Base-by-base conservation (phyloP, 2,329 filamentous ascomycete species). In the Pseudocercospora musae region DNA sequence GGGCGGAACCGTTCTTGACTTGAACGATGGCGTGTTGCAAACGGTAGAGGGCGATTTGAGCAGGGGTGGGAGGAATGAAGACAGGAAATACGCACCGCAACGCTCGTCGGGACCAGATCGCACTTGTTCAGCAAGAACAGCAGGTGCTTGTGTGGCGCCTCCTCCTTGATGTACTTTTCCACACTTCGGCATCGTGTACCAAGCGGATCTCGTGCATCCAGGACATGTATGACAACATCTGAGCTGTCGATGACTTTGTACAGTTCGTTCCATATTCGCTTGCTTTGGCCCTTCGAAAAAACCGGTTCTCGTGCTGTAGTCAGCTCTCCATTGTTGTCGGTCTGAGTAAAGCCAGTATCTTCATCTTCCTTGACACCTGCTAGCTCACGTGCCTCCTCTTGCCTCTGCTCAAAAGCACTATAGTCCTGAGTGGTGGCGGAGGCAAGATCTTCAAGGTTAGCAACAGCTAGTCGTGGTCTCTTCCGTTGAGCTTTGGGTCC, bases 231-330 rank as follows among this genome's bases (percentile, higher is more conserved):
- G 50, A 99, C 87, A 37, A 99, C 94, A 77, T 99, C 95, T 9
- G 90, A 95, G 2, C 92, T 96, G 78, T 97, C 94, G 65, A 97
- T 95, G 72, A 95, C 92, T 79, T 96, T 96, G 71, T 77, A 89
- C 48, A 98, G 80, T 76, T 99, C 94, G 78, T 98, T 98, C 93
- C 92, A 96, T 70, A 96, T 96, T 68, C 95, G 85, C 79, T 96
- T 96, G 73, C 89, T 94, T 77, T 96, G 93, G 18, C 95, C 95
- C 79, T 98, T 98, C 70, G 85, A 89, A 78, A 98, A 98, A 63
- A 98, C 91, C 42, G 93, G 88, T 66, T 84, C 81, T 50, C 77
- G 71, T n/a, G 81, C 79, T 11, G 77, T 78, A 1, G 78, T 77
- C 5, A 81, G 70, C 21, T 76, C 73, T 57, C 78, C 78, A 40